These are phyloP conservation scores for Dothiorella sarmentorum DNA, from an alignment of 2,329 filamentous ascomycete species.

Conservation along the genomic window DNA sequence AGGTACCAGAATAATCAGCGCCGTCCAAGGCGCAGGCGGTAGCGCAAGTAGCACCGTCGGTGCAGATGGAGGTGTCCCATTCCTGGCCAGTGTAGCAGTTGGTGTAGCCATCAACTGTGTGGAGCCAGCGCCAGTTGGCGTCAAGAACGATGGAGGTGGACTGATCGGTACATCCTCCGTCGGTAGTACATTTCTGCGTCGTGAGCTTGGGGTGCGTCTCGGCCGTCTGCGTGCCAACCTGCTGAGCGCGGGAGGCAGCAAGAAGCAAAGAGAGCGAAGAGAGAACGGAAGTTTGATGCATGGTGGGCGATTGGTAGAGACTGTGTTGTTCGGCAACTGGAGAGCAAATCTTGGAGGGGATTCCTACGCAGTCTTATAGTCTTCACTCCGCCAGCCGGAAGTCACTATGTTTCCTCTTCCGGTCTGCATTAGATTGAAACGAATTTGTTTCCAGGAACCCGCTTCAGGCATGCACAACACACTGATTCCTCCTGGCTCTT, in stretches of 20 bases:
- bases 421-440: neutral
- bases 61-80: constrained; percentile 41
- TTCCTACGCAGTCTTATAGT: neutral
- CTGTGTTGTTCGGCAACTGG: constrained; percentile 12
- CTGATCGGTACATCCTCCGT: constrained; percentile 39
- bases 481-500: neutral
- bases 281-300: constrained; percentile 40
- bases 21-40: constrained; percentile 43
- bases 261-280: constrained; percentile 37
- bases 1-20: constrained; percentile 43
- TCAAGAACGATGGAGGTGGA: constrained; percentile 40
- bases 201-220: constrained; percentile 43
- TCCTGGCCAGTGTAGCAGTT: constrained; percentile 49
- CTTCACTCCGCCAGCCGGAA: neutral
- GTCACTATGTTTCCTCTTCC: neutral
- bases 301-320: constrained; percentile 25
- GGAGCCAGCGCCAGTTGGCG: constrained; percentile 51
- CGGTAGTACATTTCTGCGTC: constrained; percentile 40
- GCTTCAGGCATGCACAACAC: constrained; percentile 11
- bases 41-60: constrained; percentile 37
- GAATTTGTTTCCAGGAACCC: neutral
- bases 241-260: constrained; percentile 40
- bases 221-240: constrained; percentile 38
- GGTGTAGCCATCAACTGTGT: constrained; percentile 43
- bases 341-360: neutral